Evolutionary conservation across 2,329 filamentous ascomycete genomes (phyloP).

Genomic region (Hypoxylon sp.): DNA sequence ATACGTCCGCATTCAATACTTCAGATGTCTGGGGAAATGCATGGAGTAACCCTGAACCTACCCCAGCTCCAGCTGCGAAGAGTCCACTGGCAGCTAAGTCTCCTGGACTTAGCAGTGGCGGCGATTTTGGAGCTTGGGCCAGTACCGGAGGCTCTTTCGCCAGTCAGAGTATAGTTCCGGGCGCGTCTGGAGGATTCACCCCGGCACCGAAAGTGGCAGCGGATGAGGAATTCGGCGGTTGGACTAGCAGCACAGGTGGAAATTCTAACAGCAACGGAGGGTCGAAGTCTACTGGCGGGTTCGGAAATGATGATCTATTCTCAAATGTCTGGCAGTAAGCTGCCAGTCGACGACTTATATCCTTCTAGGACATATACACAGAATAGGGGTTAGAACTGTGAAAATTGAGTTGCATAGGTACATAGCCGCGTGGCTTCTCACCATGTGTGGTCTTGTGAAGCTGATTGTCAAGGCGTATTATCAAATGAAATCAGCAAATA

Average conservation of each 20-base stretch:
- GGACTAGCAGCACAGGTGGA: slow-evolving; percentile 78
- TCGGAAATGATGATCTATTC: slow-evolving; percentile 87
- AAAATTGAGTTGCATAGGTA: slow-evolving; percentile 13
- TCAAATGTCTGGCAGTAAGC: slow-evolving; percentile 91
- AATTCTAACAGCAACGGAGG: slow-evolving; percentile 56
- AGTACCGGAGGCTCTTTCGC: slow-evolving; percentile 63
- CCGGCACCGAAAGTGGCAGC: slow-evolving; percentile 78
- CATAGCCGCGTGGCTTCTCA: slow-evolving; percentile 8
- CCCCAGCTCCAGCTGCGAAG: slow-evolving; percentile 71
- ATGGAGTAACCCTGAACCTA: slow-evolving; percentile 77
- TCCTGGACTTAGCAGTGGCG: slow-evolving; percentile 62
- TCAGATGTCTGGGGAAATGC: slow-evolving; percentile 91
- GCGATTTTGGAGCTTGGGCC: slow-evolving; percentile 73
- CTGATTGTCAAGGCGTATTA: slow-evolving; percentile 22
- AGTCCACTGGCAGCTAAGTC: slow-evolving; percentile 63
- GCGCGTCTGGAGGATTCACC: slow-evolving; percentile 74
- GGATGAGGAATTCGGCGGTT: slow-evolving; percentile 96
- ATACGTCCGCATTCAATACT: slow-evolving; percentile 58
- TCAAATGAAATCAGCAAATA: slow-evolving; percentile 25
- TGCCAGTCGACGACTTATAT: background rate
- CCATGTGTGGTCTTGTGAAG: slow-evolving; percentile 9
- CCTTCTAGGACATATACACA: background rate
- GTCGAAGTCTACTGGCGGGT: slow-evolving; percentile 69
- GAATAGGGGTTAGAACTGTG: slow-evolving; percentile 7
- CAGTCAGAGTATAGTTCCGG: slow-evolving; percentile 71